Base-by-base conservation (phyloP, 1,139 yeast genomes). In the Geotrichum candidum region DNA sequence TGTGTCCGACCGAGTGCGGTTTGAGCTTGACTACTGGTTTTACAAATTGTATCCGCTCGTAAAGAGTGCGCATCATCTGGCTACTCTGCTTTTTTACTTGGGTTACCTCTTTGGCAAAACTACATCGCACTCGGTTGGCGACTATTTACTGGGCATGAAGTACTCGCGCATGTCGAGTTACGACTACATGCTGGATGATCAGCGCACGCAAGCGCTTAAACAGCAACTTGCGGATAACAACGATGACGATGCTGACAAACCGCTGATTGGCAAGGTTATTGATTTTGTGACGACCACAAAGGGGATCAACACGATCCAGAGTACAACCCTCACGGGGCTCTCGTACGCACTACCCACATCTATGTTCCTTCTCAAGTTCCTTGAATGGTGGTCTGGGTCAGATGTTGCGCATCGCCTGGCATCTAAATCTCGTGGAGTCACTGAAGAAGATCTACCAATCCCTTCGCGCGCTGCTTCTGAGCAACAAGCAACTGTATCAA, bases 301-400 rank as follows among this genome's bases (percentile, higher is more conserved):
- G 15, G 70, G 69, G 1, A 50, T 68, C 2, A 59, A 60, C 4
- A 62, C 69, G 68, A 29, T 70, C 69, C 38, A 85, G 82, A 38
- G 83, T 83, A 1, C 60, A 13, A 57, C 67, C 7, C 65, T 70
- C 18, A 61, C 69, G 2, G 67, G 67, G 0, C 66, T 73, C 45
- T 67, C 74, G 15, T 73, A 76, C 57, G 78, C 88, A 41, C 84
- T 94, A 76, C 98, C 98, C 0, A 81, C 88, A 0, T 90, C 96
- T 1, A 88, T 94, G 64, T 92, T 94, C 72, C 72, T 88, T 46
- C 80, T 94, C 66, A 90, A 91, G 74, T 90, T 94, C 68, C 80
- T 91, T 59, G 98, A 94, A 73, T 92, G 98, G 98, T 92, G 97
- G 96, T 86, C 87, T 65, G 83, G 89, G 54, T 85, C 92, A 22